Percentiles rank a stretch among this genome's conserved stretches.
Evolutionary conservation across 768 basidiomycete genomes (phyloP).

Genomic region (Lyophyllum semitale): DNA sequence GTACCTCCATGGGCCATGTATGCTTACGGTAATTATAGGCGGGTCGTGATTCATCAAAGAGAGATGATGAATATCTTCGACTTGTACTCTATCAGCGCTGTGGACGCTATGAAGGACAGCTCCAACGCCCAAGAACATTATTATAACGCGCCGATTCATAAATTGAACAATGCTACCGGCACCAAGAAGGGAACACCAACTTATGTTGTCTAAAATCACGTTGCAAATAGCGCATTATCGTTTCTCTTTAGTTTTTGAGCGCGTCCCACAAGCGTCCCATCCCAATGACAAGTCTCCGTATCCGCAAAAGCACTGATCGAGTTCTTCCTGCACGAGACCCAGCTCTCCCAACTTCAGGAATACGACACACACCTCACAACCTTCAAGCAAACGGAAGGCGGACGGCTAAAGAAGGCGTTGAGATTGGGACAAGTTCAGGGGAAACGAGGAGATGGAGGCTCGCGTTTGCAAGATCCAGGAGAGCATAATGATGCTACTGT

Average conservation of each 20-base stretch:
- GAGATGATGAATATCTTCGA: slow-evolving; percentile 39
- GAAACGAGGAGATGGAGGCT: slow-evolving; percentile 60
- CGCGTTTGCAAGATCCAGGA: slow-evolving; percentile 42
- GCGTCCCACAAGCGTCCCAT: too few species aligned
- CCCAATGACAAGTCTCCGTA: slow-evolving; percentile 68
- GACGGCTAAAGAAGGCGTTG: slow-evolving; percentile 77
- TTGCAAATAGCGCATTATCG: background rate
- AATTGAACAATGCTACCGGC: slow-evolving; percentile 45
- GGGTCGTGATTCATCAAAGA: slow-evolving; percentile 84
- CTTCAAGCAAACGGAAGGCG: slow-evolving; percentile 63
- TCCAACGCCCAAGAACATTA: slow-evolving; percentile 80
- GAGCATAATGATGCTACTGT: slow-evolving; percentile 36
- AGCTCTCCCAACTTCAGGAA: slow-evolving; percentile 86
- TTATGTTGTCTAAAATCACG: slow-evolving; percentile 27
- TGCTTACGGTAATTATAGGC: too few species aligned
- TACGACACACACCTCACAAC: slow-evolving; percentile 81
- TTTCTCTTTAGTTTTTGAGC: slow-evolving; percentile 67
- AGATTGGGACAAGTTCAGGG: slow-evolving; percentile 84
- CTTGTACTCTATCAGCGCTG: slow-evolving; percentile 39
- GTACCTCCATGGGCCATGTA: slow-evolving; percentile 87
- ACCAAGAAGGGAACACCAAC: slow-evolving; percentile 86
- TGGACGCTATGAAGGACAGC: slow-evolving; percentile 85
- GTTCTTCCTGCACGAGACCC: slow-evolving; percentile 96
- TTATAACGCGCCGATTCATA: slow-evolving; percentile 81
- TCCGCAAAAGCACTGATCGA: slow-evolving; percentile 27